Evolutionary conservation across 257 asterid species (phyloP).

Genomic region (Nicotiana noctiflora): DNA sequence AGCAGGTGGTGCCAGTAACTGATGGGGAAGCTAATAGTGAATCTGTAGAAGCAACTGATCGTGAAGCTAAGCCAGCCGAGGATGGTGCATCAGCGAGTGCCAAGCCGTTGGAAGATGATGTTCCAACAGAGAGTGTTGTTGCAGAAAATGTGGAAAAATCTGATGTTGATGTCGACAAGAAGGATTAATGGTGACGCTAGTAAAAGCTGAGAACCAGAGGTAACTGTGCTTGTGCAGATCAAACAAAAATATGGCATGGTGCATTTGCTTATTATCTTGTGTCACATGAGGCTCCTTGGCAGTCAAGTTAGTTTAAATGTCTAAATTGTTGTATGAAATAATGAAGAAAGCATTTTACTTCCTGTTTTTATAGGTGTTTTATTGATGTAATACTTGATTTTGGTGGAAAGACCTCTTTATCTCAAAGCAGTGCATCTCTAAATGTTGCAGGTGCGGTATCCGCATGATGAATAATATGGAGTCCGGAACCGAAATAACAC

Average conservation of each 20-base stretch:
- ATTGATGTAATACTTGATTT: not conserved
- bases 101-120: slow-evolving; percentile 1
- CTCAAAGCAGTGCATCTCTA: not conserved
- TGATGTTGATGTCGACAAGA: slow-evolving; percentile 33
- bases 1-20: slow-evolving; percentile 36
- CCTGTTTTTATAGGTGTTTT: not conserved
- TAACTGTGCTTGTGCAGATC: not conserved
- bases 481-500: no score
- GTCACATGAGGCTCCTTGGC: not conserved
- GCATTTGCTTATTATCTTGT: not conserved
- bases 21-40: slow-evolving; percentile 32
- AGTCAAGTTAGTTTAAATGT: not conserved
- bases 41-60: slow-evolving; percentile 17
- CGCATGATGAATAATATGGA: not conserved
- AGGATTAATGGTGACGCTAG: slow-evolving; percentile 26
- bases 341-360: not conserved
- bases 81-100: slow-evolving; percentile 9
- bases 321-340: not conserved
- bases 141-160: slow-evolving; percentile 25
- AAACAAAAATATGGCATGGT: not conserved
- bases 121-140: slow-evolving; percentile 12
- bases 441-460: not conserved
- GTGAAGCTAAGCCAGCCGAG: slow-evolving; percentile 16
- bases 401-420: not conserved
- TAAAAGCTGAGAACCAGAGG: not conserved